Conservation (phyloP, 2,329 filamentous ascomycete species). For the Chaetoscypha palmicola region DNA sequence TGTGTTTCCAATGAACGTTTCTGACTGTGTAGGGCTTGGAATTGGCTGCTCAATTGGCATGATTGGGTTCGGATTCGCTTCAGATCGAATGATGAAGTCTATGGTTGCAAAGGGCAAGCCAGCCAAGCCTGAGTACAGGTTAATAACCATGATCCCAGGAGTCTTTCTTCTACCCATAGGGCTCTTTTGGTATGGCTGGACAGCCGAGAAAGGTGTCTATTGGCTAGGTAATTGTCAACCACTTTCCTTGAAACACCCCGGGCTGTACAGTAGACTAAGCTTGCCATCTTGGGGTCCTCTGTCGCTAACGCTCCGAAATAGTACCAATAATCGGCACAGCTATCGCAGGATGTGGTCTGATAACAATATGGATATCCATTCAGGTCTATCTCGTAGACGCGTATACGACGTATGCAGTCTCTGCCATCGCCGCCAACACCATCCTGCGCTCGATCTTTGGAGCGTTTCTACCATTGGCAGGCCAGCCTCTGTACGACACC, state of each 20-base stretch:
- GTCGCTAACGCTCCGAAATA: background rate
- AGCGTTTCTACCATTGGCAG: constrained; percentile 44
- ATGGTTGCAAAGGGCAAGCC: too few species aligned
- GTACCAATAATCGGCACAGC: constrained; percentile 2
- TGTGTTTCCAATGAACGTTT: too few species aligned
- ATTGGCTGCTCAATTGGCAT: too few species aligned
- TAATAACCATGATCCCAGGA: too few species aligned
- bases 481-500: constrained; percentile 36
- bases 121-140: too few species aligned
- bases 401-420: constrained; percentile 35
- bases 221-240: background rate
- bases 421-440: constrained; percentile 34
- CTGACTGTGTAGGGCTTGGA: too few species aligned
- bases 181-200: too few species aligned
- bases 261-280: background rate
- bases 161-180: too few species aligned
- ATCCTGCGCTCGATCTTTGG: constrained; percentile 39
- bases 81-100: too few species aligned
- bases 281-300: background rate
- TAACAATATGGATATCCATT: constrained; percentile 2
- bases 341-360: background rate
- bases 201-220: background rate
- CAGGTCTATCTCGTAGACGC: constrained; percentile 37
- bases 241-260: background rate
- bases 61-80: too few species aligned